Percentiles rank a stretch among this genome's conserved stretches.
These are phyloP conservation scores for Melanomma pulvis-pyrius DNA, from an alignment of 495 filamentous ascomycete species.

Conservation along the genomic window DNA sequence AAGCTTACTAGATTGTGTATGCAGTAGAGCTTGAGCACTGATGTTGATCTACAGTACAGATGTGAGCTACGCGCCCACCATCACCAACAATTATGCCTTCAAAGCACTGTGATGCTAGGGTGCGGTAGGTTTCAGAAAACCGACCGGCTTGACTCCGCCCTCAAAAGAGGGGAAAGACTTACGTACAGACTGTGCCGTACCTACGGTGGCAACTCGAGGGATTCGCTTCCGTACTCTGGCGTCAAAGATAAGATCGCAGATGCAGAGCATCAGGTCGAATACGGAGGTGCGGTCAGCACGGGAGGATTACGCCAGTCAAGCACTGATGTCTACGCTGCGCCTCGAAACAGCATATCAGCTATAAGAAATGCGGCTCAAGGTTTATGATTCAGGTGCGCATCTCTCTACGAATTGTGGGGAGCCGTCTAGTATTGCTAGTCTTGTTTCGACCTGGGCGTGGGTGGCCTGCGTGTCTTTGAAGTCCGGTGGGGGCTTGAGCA, in stretches of 20 bases:
- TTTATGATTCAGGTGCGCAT: neutral
- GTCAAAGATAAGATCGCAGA: slow-evolving; percentile 10
- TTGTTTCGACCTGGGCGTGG: neutral
- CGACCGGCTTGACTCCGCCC: slow-evolving; percentile 1
- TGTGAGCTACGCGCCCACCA: neutral
- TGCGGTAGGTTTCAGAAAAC: slow-evolving; percentile 6
- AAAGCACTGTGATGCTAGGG: neutral
- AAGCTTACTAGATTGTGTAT: neutral
- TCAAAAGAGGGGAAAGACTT: neutral
- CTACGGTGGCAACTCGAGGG: neutral
- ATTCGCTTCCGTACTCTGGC: neutral
- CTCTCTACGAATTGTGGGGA: neutral
- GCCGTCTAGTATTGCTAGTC: neutral
- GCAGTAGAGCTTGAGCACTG: neutral
- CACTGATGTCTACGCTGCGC: neutral
- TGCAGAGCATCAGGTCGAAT: neutral
- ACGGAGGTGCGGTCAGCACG: slow-evolving; percentile 13
- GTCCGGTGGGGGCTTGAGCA: neutral
- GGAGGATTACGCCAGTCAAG: slow-evolving; percentile 11
- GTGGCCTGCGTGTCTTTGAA: neutral
- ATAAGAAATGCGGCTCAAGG: slow-evolving; percentile 15
- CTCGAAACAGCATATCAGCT: slow-evolving; percentile 10
- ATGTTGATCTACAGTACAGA: neutral
- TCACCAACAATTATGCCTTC: neutral
- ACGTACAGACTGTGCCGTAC: neutral